phyloP scores from a whole-genome alignment of 2,329 filamentous ascomycete species.

The Sclerotinia spermophila region DNA sequence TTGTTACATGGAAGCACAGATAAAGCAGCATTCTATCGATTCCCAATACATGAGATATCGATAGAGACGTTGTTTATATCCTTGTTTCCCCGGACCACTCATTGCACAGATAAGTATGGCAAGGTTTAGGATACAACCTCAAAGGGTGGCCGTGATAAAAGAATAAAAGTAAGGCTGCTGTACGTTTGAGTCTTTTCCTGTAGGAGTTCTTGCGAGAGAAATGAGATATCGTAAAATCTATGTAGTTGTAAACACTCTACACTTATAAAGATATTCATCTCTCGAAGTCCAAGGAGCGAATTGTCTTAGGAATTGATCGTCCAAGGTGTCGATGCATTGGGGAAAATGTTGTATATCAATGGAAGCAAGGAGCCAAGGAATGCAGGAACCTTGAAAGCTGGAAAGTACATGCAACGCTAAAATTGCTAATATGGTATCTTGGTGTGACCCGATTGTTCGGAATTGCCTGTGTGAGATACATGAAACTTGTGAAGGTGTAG shows the following conservation, averaged over 20 bases:
- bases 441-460: conserved; percentile 11
- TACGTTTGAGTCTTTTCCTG: background rate
- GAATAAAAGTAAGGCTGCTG: background rate
- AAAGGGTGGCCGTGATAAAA: background rate
- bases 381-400: conserved; percentile 12
- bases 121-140: background rate
- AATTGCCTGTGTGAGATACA: background rate
- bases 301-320: background rate
- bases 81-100: conserved; percentile 18
- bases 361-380: background rate
- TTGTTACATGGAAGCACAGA: background rate
- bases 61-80: conserved; percentile 2
- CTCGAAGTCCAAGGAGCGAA: conserved; percentile 1
- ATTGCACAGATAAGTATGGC: background rate
- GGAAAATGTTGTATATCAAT: background rate
- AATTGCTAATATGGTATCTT: background rate
- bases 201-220: background rate
- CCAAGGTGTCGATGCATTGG: background rate
- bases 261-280: background rate
- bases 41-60: conserved; percentile 1
- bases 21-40: conserved; percentile 12
- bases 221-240: background rate
- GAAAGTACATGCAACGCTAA: conserved; percentile 11
- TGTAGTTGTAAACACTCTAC: background rate
- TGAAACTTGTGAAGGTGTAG: background rate